These are phyloP conservation scores for Whalleya microplaca DNA, from an alignment of 2,329 filamentous ascomycete genomes.

Conservation along the genomic window DNA sequence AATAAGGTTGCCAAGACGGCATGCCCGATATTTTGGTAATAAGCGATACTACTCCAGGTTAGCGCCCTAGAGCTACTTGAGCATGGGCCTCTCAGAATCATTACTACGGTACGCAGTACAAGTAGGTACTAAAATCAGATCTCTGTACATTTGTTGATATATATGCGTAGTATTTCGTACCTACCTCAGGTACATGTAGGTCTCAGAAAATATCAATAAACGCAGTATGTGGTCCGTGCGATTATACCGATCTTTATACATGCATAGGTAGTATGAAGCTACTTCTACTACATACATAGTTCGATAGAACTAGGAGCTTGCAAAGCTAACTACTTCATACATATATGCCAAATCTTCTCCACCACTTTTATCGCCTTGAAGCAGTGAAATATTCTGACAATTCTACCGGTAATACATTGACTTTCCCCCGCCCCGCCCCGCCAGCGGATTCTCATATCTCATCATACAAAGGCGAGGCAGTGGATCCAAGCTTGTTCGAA, in stretches of 20 bases:
- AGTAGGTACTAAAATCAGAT: too few species aligned
- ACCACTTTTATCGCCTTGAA: background rate
- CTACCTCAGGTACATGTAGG: too few species aligned
- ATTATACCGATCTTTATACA: too few species aligned
- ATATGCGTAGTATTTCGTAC: too few species aligned
- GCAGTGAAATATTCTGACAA: background rate
- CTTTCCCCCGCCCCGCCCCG: background rate
- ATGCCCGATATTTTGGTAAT: constrained; percentile 18
- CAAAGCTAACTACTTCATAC: background rate
- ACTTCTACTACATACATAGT: too few species aligned
- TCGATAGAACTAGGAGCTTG: too few species aligned
- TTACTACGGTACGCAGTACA: too few species aligned
- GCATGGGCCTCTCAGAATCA: background rate
- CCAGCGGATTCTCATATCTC: background rate
- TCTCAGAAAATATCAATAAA: too few species aligned
- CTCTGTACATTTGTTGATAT: too few species aligned
- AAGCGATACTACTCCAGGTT: background rate
- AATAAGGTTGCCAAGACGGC: constrained; percentile 31
- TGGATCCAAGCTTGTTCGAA: constrained; percentile 12
- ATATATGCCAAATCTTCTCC: background rate
- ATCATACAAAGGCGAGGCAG: background rate
- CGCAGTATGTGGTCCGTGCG: too few species aligned
- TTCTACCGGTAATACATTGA: background rate
- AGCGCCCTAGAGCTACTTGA: background rate
- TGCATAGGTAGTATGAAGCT: too few species aligned